phyloP scores from a whole-genome alignment of 768 basidiomycete species.

The Mycena amicta region DNA sequence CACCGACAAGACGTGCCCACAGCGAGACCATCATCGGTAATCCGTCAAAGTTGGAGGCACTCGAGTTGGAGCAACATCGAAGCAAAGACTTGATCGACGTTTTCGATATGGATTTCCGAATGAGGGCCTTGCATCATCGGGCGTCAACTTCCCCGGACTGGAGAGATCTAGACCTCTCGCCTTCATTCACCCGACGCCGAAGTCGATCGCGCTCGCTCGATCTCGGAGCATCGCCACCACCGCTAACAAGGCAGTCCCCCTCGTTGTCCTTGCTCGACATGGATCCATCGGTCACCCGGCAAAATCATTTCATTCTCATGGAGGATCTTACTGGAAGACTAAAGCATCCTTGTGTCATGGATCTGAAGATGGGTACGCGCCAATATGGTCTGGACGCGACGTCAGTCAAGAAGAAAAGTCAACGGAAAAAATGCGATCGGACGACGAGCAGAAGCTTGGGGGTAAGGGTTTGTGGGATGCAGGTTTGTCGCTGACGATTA shows the following conservation, averaged over 20 bases:
- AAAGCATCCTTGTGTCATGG: slow-evolving; percentile 92
- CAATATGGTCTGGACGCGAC: slow-evolving; percentile 98
- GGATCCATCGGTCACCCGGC: slow-evolving; percentile 66
- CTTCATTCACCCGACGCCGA: slow-evolving; percentile 43
- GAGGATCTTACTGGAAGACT: slow-evolving; percentile 94
- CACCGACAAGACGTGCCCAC: slow-evolving; percentile 61
- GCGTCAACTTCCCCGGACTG: slow-evolving; percentile 21
- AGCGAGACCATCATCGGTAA: slow-evolving; percentile 58
- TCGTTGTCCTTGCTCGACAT: slow-evolving; percentile 32
- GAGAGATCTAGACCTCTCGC: slow-evolving; percentile 29
- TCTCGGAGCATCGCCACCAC: slow-evolving; percentile 24
- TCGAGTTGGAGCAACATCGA: slow-evolving; percentile 38
- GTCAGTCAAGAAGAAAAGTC: slow-evolving; percentile 92
- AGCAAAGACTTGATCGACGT: slow-evolving; percentile 35
- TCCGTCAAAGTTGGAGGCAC: slow-evolving; percentile 36
- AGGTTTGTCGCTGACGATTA: slow-evolving; percentile 79
- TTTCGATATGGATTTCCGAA: slow-evolving; percentile 48
- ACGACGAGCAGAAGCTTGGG: slow-evolving; percentile 92
- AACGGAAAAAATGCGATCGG: slow-evolving; percentile 96
- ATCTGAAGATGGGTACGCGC: slow-evolving; percentile 99
- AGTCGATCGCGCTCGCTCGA: slow-evolving; percentile 48
- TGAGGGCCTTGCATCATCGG: slow-evolving; percentile 1
- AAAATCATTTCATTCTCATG: slow-evolving; percentile 98
- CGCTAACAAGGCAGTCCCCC: slow-evolving; percentile 29
- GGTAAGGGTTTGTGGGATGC: slow-evolving; percentile 97